Evolutionary conservation across 2,329 filamentous ascomycete genomes (phyloP), one percentile per base, ranked within the genome.

Genomic region (Podosphaera fusca): DNA sequence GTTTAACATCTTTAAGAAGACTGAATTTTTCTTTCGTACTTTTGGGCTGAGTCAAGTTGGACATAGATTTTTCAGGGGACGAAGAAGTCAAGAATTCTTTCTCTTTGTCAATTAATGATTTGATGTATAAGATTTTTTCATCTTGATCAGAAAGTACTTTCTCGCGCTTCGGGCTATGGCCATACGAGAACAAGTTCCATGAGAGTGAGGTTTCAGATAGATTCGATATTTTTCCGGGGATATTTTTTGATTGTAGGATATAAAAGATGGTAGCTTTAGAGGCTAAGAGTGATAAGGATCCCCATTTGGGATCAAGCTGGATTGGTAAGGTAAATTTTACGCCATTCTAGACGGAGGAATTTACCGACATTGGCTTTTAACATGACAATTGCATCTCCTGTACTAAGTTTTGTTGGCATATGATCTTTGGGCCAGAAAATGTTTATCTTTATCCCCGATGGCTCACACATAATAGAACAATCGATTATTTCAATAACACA

Each of bases 311-410:
- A 42, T 42, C 38, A 12, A 42, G 10, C 38, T 34, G 45, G 7
- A 34, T 54, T 14, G 9, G 61, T 42, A 42, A 42, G 38, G 38
- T 14, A 42, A 42, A 42, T 12, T 14, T 12, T 2, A 42, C 10
- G 10, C 5, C n/a, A 12, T 7, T 7, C 9, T 12, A 4, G 3
- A 12, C 38, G 10, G 10, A 42, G 10, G 3, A 14, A 42, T 12
- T 42, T 42, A 56, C 59, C 58, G 33, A 64, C 66, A 58, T 75
- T 81, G 52, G 74, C 72, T n/a, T 67, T 67, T 49, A 75, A 74
- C 12, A 88, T 62, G 3, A 87, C 67, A 4, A 87, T 70, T n/a
- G 86, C 71, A 68, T 89, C 85, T 4, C 77, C 76, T 2, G 71
- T 67, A 1, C 70, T 66, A n/a, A 53, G 35, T 31, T 73, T 69